A percentile compares a stretch with the other conserved stretches of the same genome.
Conservation (phyloP, 1,139 yeast species). For the Magnusiomyces paraingens region DNA sequence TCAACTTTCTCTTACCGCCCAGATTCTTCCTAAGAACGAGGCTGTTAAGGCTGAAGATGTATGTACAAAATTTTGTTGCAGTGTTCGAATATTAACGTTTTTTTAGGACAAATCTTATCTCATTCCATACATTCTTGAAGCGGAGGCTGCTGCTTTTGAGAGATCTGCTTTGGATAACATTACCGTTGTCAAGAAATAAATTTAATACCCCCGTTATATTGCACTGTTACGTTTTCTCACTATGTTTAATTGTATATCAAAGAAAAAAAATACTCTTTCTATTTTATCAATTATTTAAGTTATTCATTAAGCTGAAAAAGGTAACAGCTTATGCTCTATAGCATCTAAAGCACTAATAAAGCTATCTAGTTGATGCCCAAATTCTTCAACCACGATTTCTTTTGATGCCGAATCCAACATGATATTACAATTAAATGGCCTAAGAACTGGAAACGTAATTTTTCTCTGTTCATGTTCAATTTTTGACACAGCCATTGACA, state of each 20-base stretch:
- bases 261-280: neutral
- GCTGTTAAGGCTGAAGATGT: conserved; percentile 67
- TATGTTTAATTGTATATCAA: neutral
- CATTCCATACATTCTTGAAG: conserved; percentile 85
- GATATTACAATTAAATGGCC: conserved; percentile 25
- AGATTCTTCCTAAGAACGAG: conserved; percentile 74
- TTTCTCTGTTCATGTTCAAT: conserved; percentile 5
- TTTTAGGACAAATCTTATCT: conserved; percentile 65
- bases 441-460: conserved; percentile 21
- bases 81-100: conserved; percentile 5
- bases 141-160: conserved; percentile 88
- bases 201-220: neutral
- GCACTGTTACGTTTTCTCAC: neutral
- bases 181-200: conserved; percentile 34
- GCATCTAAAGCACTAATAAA: conserved; percentile 27
- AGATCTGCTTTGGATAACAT: conserved; percentile 84
- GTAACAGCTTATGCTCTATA: conserved; percentile 10
- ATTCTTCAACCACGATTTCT: conserved; percentile 25
- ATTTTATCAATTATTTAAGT: neutral
- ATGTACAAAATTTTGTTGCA: neutral
- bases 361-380: conserved; percentile 26
- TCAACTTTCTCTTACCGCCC: conserved; percentile 80
- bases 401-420: conserved; percentile 31
- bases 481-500: neutral
- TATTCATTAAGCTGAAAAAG: neutral